Conservation (phyloP, 305 asterid genomes). For the Solanum aculeatissimum region DNA sequence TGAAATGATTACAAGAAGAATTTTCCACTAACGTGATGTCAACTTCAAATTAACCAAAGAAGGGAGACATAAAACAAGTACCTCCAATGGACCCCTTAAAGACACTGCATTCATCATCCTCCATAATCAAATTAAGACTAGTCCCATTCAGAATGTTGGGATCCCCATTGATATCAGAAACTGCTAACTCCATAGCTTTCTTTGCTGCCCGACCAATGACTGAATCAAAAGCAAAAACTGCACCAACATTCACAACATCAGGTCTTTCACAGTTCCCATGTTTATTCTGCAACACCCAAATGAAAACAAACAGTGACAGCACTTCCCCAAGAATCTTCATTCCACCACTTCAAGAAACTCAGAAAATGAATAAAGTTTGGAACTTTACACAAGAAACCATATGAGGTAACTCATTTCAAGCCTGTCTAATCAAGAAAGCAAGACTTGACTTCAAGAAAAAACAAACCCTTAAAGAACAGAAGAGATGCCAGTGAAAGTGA, state of each 20-base stretch:
- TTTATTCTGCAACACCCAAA: not conserved
- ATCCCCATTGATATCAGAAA: constrained; percentile 19
- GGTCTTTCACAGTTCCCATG: constrained; percentile 13
- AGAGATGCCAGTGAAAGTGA: not conserved
- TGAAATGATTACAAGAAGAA: not conserved
- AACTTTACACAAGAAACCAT: not conserved
- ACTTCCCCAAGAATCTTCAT: not conserved
- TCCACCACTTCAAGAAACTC: not conserved
- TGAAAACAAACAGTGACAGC: not conserved
- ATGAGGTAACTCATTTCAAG: not conserved
- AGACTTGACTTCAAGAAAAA: not conserved
- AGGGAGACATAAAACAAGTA: not conserved
- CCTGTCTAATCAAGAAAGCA: not conserved
- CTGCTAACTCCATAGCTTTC: constrained; percentile 26
- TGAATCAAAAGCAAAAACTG: constrained; percentile 20
- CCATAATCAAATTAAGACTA: constrained; percentile 9
- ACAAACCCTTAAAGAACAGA: not conserved
- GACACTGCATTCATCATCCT: constrained; percentile 22
- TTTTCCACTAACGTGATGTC: not conserved
- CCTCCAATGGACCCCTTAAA: constrained; percentile 28
- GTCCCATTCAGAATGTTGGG: constrained; percentile 23
- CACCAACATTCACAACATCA: constrained; percentile 19
- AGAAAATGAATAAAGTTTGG: not conserved
- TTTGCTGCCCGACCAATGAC: constrained; percentile 27
- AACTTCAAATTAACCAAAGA: not conserved